Conservation (phyloP, 441 rosid species). For the Pelargonium cotyledonis region DNA sequence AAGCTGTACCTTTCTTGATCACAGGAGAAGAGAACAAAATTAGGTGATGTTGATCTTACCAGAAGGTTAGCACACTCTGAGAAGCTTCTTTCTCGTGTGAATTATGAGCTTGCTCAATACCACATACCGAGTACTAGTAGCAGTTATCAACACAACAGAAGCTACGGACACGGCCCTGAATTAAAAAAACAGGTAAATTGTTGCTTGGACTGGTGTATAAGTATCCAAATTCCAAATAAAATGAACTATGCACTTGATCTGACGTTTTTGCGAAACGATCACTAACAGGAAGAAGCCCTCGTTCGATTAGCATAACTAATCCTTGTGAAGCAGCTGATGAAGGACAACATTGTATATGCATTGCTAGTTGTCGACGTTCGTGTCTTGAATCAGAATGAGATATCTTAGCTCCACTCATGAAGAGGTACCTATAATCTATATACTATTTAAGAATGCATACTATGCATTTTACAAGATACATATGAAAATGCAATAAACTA, state of each 20-base stretch:
- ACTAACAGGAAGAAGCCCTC: conserved; percentile 3
- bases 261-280: background rate
- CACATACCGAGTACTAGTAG: conserved; percentile 27
- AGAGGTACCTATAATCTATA: background rate
- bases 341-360: background rate
- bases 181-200: conserved; percentile 30
- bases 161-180: conserved; percentile 31
- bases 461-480: background rate
- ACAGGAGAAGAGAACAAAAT: conserved; percentile 46
- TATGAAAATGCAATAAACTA: background rate
- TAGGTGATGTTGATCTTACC: conserved; percentile 35
- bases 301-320: background rate
- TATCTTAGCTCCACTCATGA: background rate
- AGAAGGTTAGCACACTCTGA: conserved; percentile 44
- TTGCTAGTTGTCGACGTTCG: background rate
- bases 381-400: background rate
- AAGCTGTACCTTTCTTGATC: conserved; percentile 10
- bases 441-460: no score
- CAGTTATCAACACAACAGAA: conserved; percentile 29
- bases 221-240: background rate
- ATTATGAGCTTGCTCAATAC: conserved; percentile 52
- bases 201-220: background rate
- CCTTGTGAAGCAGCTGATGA: background rate
- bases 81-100: conserved; percentile 48
- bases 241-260: background rate